A percentile compares a stretch with the other conserved stretches of the same genome.
Conservation (phyloP, 164 flowering plant species). For the Stephania cephalantha region DNA sequence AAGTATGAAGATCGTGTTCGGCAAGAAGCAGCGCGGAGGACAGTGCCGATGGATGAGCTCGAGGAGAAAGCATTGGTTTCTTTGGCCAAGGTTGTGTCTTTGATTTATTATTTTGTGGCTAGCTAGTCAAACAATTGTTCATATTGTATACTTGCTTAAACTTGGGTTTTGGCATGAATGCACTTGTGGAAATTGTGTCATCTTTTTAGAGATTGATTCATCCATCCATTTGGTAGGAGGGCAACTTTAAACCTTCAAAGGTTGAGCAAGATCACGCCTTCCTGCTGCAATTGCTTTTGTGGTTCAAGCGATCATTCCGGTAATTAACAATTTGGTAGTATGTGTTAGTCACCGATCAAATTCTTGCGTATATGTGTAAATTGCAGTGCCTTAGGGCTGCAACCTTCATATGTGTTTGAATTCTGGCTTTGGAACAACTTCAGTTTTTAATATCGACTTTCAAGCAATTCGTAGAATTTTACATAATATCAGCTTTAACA, state of each 20-base stretch:
- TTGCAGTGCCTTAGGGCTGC: not conserved
- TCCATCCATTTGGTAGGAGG: constrained; percentile 53
- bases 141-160: not conserved
- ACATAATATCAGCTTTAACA: too few relatives aligned
- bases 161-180: not conserved
- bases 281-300: constrained; percentile 86
- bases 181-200: not conserved
- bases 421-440: not conserved
- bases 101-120: not conserved
- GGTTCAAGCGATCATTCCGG: constrained; percentile 98
- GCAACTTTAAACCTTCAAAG: constrained; percentile 71
- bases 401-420: not conserved
- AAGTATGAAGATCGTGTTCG: constrained; percentile 77
- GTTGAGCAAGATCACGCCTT: constrained; percentile 76
- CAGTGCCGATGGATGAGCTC: constrained; percentile 75
- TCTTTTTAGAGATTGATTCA: not conserved
- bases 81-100: constrained; percentile 60
- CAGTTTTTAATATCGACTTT: not conserved
- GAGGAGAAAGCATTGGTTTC: constrained; percentile 90
- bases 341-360: not conserved
- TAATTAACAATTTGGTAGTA: constrained; percentile 15
- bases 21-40: constrained; percentile 73
- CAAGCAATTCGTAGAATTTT: not conserved
- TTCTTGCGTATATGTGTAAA: too few relatives aligned
- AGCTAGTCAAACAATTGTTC: not conserved